These are phyloP conservation scores for Dactylonectria macrodidyma DNA, from an alignment of 2,329 filamentous ascomycete species.

Conservation along the genomic window DNA sequence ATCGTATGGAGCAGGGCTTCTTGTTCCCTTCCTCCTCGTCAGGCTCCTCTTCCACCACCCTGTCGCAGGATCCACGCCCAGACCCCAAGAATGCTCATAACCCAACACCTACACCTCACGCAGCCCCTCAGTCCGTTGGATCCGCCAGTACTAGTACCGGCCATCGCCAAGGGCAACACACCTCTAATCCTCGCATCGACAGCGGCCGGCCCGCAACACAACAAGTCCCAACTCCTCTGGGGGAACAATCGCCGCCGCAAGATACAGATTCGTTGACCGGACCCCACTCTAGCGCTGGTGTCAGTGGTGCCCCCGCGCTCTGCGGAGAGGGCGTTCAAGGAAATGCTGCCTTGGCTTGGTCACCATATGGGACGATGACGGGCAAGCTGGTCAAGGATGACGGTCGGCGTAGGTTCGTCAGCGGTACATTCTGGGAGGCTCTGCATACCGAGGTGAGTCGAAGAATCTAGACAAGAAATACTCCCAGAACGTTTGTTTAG, in stretches of 20 bases:
- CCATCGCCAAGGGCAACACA: neutral
- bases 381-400: conserved; percentile 13
- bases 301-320: neutral
- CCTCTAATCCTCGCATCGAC: neutral
- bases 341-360: neutral
- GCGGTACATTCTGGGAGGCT: conserved; percentile 16
- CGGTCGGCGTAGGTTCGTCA: neutral
- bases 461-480: neutral
- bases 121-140: conserved; percentile 11
- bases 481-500: neutral
- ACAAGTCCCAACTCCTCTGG: conserved; percentile 3
- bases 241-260: conserved; percentile 16
- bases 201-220: neutral
- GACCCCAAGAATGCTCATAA: neutral
- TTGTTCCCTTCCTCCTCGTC: neutral
- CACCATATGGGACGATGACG: conserved; percentile 8
- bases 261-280: conserved; percentile 8
- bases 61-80: neutral
- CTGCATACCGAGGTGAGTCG: conserved; percentile 7
- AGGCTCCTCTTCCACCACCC: neutral
- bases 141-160: conserved; percentile 4
- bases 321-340: neutral
- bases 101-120: conserved; percentile 8
- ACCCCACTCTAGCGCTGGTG: neutral
- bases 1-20: conserved; percentile 27